Evolutionary conservation across 345 rosid species (phyloP).

Genomic region (thale cress (Arabidopsis thaliana)): TAIR10.1 NC_003074.8:881001-881500

Average conservation of each 20-base stretch:
- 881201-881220: background rate
- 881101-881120: constrained; percentile 30
- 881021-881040: constrained; percentile 30
- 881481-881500: constrained; percentile 10
- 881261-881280: background rate
- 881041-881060: constrained; percentile 37
- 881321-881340: background rate
- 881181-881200: constrained; percentile 42
- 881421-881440: background rate
- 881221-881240: constrained; percentile 21
- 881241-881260: background rate
- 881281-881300: background rate
- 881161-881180: constrained; percentile 50
- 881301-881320: constrained; percentile 14
- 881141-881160: constrained; percentile 46
- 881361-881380: background rate
- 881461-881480: constrained; percentile 3
- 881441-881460: background rate
- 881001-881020: background rate
- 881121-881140: constrained; percentile 46
- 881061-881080: constrained; percentile 26
- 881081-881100: constrained; percentile 33
- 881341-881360: background rate
- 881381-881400: background rate
- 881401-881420: constrained; percentile 9